Conservation (phyloP, 2,329 filamentous ascomycete species). For the Ophiostoma australiae region DNA sequence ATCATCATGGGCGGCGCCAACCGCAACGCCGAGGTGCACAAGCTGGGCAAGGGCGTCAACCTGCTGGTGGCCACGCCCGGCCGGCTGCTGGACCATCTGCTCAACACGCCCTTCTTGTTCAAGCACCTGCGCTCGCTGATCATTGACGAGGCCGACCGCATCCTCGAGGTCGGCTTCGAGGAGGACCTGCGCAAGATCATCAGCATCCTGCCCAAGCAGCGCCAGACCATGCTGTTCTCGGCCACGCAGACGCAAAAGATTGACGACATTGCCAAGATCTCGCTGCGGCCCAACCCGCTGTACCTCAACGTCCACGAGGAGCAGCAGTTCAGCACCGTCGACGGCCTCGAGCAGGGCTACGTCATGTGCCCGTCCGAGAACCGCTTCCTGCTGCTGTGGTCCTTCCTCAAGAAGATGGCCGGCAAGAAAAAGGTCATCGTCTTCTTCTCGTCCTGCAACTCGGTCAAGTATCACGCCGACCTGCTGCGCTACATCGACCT, state of each 20-base stretch:
- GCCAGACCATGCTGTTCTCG: constrained; percentile 97
- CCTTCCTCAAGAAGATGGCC: constrained; percentile 83
- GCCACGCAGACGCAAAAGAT: constrained; percentile 98
- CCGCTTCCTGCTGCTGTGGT: constrained; percentile 88
- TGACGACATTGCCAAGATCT: constrained; percentile 92
- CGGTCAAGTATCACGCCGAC: constrained; percentile 92
- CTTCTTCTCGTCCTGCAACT: constrained; percentile 89
- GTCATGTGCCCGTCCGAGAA: constrained; percentile 90
- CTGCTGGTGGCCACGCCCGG: constrained; percentile 91
- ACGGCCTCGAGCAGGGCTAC: constrained; percentile 92
- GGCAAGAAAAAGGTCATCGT: constrained; percentile 99
- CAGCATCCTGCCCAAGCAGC: constrained; percentile 81
- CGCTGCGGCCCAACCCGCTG: constrained; percentile 79
- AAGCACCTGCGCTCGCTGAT: constrained; percentile 90
- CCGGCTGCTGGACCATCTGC: constrained; percentile 84
- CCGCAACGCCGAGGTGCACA: constrained; percentile 82
- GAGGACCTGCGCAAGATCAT: constrained; percentile 97
- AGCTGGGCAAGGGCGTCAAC: constrained; percentile 91
- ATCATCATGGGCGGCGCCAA: constrained; percentile 89
- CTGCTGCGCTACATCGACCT: constrained; percentile 97
- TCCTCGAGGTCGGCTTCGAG: constrained; percentile 95
- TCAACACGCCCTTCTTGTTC: constrained; percentile 86
- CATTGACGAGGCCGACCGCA: constrained; percentile 95
- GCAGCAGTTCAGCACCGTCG: constrained; percentile 75
- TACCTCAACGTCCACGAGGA: constrained; percentile 95